Percentiles rank a stretch among this genome's conserved stretches.
These are phyloP conservation scores for Bipolaris sorokiniana DNA, from an alignment of 2,329 filamentous ascomycete species.

Conservation along the genomic window DNA sequence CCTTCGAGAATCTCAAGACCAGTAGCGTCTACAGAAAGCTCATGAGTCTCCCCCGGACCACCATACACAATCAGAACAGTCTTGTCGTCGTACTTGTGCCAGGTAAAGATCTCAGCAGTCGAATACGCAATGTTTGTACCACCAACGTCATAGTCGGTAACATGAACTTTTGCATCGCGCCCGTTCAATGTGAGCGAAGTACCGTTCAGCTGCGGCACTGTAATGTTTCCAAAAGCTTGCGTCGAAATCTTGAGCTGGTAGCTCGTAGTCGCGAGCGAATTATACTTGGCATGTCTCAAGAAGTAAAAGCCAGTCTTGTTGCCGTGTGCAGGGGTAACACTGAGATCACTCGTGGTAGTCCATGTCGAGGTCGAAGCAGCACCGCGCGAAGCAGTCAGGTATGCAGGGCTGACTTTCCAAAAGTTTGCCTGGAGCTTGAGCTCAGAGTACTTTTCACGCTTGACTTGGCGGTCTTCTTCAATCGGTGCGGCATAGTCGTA, in stretches of 20 bases:
- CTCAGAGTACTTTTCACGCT: slow-evolving; percentile 79
- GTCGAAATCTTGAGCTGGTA: slow-evolving; percentile 71
- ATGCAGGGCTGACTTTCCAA: slow-evolving; percentile 72
- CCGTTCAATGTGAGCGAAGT: slow-evolving; percentile 63
- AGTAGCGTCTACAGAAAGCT: slow-evolving; percentile 59
- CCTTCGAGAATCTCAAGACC: slow-evolving; percentile 52
- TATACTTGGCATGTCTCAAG: slow-evolving; percentile 68
- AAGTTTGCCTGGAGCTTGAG: slow-evolving; percentile 79
- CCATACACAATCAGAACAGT: slow-evolving; percentile 70
- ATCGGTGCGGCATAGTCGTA: slow-evolving; percentile 70
- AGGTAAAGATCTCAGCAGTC: slow-evolving; percentile 71
- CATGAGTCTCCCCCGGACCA: slow-evolving; percentile 66
- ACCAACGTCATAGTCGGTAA: slow-evolving; percentile 70
- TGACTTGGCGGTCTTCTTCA: slow-evolving; percentile 70
- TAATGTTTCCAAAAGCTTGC: slow-evolving; percentile 60
- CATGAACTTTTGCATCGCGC: slow-evolving; percentile 70
- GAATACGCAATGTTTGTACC: slow-evolving; percentile 68
- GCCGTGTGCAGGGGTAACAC: slow-evolving; percentile 66
- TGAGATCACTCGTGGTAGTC: slow-evolving; percentile 56
- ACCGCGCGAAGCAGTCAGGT: slow-evolving; percentile 60
- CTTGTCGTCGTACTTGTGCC: slow-evolving; percentile 66
- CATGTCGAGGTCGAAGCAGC: slow-evolving; percentile 37
- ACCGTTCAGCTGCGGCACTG: slow-evolving; percentile 65
- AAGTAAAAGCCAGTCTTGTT: slow-evolving; percentile 69
- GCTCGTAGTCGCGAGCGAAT: slow-evolving; percentile 60